Evolutionary conservation across 2,329 filamentous ascomycete genomes (phyloP), one percentile per base, ranked within the genome.

Genomic region (Coleophoma cylindrospora): DNA sequence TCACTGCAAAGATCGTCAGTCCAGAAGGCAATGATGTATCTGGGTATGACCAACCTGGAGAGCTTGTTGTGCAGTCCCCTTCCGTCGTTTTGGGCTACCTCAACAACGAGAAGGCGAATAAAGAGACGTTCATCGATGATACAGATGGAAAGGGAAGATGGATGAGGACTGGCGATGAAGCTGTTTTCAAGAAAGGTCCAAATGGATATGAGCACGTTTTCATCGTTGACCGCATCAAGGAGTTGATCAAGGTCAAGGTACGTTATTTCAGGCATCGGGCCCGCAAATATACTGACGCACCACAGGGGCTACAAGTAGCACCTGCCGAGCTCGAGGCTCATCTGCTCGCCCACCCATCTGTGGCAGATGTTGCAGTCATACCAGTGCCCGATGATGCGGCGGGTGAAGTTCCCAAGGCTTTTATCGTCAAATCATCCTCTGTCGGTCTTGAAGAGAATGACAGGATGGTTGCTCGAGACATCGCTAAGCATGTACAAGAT

Each of bases 141-240:
- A 74, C 83, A 1, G 84, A 91, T 56, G 75, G 76, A n/a, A 64
- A 70, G 13, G 83, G 83, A 10, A 70, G 83, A 55, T 94, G 89
- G 81, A 82, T 95, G 76, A 80, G 80, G 38, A 96, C 91, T 0
- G 91, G 91, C 6, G 91, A 96, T 60, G 89, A 95, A 65, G 89
- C 86, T 0, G 73, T 92, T 3, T 72, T 95, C 11, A 76, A 78
- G 2, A 77, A 80, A 60, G 74, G 81, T 8, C 76, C 80, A 0
- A 72, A 74, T 2, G 89, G 89, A 3, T 72, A 84, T 56, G 89
- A 96, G 67, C 91, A 96, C 62, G 66, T 96, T 45, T 86, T 90
- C 64, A 86, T 96, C 51, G 86, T 91, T 1, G 91, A 96, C 64
- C 82, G 91, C 5, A 85, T 87, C 61, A 88, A 87, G 70, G 83